phyloP scores from a whole-genome alignment of 208 protist genomes.

The Trypanosomatidae sp. region DNA sequence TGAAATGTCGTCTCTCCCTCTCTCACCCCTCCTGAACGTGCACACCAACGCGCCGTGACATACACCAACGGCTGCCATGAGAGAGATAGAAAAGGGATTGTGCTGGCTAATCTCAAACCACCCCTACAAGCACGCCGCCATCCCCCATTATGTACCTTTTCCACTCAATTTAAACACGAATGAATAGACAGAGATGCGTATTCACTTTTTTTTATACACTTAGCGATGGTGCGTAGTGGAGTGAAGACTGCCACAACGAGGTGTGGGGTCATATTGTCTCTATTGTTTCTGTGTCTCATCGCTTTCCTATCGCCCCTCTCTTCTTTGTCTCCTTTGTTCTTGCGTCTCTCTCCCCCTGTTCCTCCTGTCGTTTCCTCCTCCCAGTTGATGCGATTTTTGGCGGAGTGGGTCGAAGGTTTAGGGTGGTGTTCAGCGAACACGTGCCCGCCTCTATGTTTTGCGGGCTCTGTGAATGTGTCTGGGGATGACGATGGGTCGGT shows the following conservation, averaged over 20 bases:
- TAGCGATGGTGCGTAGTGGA: not conserved
- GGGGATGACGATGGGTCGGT: not conserved
- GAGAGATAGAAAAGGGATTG: not conserved
- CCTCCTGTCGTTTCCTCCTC: not conserved
- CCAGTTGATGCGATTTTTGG: not conserved
- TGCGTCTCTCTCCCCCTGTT: not conserved
- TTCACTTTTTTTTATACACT: not conserved
- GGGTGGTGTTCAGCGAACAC: not conserved
- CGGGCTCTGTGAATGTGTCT: not conserved
- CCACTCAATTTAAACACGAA: not conserved
- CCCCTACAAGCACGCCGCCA: not conserved
- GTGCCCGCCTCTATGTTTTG: not conserved
- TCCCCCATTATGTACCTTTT: not conserved
- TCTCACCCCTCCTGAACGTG: not conserved
- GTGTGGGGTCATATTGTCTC: not conserved
- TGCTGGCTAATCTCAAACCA: not conserved
- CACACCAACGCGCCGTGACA: no score
- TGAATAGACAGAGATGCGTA: not conserved
- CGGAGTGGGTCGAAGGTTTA: not conserved
- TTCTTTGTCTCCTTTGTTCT: not conserved
- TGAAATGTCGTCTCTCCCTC: not conserved
- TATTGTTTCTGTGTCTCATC: not conserved
- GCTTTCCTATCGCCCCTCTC: not conserved
- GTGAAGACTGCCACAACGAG: not conserved
- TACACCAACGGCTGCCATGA: not conserved